Evolutionary conservation across 768 basidiomycete species (phyloP).

Genomic region (Leccinum fibrillosum): DNA sequence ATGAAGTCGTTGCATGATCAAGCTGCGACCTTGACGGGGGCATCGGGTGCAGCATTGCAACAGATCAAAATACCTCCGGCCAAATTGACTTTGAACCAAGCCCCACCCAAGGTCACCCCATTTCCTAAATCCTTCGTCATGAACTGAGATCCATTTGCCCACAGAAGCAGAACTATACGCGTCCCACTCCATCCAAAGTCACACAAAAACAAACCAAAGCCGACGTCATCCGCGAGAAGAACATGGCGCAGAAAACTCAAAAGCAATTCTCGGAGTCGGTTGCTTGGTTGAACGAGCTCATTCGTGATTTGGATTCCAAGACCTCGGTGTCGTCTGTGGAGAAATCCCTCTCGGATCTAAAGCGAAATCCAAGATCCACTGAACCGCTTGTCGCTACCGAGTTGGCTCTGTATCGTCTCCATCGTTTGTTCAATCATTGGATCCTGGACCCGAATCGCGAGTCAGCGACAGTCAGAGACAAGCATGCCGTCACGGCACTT

Average conservation of each 20-base stretch:
- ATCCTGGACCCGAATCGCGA: constrained; percentile 42
- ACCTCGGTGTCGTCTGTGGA: constrained; percentile 22
- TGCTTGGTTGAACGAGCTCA: constrained; percentile 53
- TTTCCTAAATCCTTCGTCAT: neutral
- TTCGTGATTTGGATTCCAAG: constrained; percentile 33
- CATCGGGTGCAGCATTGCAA: constrained; percentile 50
- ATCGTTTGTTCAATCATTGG: constrained; percentile 54
- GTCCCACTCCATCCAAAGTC: constrained; percentile 24
- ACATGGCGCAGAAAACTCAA: constrained; percentile 42
- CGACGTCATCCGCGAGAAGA: constrained; percentile 43
- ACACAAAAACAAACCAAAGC: constrained; percentile 31
- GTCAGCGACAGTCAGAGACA: constrained; percentile 39
- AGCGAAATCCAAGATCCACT: constrained; percentile 43
- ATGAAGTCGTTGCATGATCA: constrained; percentile 56
- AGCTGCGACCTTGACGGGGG: constrained; percentile 63
- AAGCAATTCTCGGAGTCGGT: constrained; percentile 38
- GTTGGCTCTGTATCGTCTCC: constrained; percentile 48
- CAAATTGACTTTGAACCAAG: constrained; percentile 17
- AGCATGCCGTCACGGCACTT: constrained; percentile 45
- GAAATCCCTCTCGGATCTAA: constrained; percentile 36
- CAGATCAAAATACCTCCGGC: constrained; percentile 51
- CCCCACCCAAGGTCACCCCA: constrained; percentile 10
- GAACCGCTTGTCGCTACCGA: constrained; percentile 48
- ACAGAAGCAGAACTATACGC: constrained; percentile 17
- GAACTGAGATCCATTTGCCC: constrained; percentile 1